Base-by-base conservation (phyloP, 192 early-diverging fungal species). In the Ambispora gerdemannii region DNA sequence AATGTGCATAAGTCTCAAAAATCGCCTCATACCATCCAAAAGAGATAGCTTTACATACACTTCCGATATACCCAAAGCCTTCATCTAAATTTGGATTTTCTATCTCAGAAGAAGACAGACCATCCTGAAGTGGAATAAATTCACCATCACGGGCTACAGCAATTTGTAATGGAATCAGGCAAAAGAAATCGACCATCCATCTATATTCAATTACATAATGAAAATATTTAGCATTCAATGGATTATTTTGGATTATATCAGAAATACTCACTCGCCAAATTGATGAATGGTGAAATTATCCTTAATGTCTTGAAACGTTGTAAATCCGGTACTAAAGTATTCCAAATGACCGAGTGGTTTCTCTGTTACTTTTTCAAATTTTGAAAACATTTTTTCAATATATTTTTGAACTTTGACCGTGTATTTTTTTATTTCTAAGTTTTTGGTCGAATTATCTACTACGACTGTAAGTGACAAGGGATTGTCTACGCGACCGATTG, bases 1-100 rank as follows among this genome's bases (percentile, higher is more conserved):
- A 15, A 28, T 66, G 25, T 10, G 52, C 71, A 55, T 66, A 66
- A 52, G 52, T 31, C 24, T 63, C 56, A 33, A 72, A 66, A 20
- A 72, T 66, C 7, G 67, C 25, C 49, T 69, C 67, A 24, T 69
- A 69, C 67, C 67, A 69, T n/a, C 53, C 67, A 58, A 69, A 69
- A 56, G 67, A 69, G 19, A 69, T 69, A 13, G 67, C 51, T 27
- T 55, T 69, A 13, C 25, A 31, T 2, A 53, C 67, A 56, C 53
- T 58, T 22, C 53, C 67, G 25, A 69, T 69, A 19, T 50, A 22
- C n/a, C 63, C 63, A 32, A 30, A 65, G 13, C 43, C 63, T n/a
- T 50, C 63, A 65, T 65, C 63, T 27, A 65, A 65, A 1, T 8
- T 30, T 1, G 63, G 63, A 36, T 69, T 24, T 13, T 56, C 53